Base-by-base conservation (phyloP, 2,329 filamentous ascomycete species). In the Alternaria rosae region DNA sequence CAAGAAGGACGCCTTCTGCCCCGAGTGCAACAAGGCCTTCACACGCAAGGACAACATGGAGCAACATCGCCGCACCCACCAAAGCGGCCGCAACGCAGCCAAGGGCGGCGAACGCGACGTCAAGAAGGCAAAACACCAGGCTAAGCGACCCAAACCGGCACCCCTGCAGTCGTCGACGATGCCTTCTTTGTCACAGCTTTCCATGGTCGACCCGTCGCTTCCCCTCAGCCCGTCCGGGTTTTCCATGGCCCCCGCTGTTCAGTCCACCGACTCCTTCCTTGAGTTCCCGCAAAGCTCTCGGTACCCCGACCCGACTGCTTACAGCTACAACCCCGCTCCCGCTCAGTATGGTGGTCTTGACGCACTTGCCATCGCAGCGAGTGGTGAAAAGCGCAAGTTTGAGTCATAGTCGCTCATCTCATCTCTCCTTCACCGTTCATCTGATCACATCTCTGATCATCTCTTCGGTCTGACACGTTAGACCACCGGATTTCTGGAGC, bases 11-110 rank as follows among this genome's bases (percentile, higher is more conserved):
- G 90, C 92, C 21, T 87, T 88, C 30, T 91, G 86, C 72, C 81
- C 85, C 0, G 90, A 90, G 62, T 94, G 91, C 82, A 86, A 88
- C 78, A 93, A 93, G 81, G 91, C 91, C 73, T 94, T 94, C 71
- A 93, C 91, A 11, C 89, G 91, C 66, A 89, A 90, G 70, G 91
- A 94, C 83, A 94, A 94, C 83, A 94, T 94, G 91, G 92, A 93
- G 84, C 91, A 93, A 80, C 91, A 94, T 73, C 85, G 92, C 28
- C 87, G 92, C 71, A 93, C 91, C 0, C 91, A 94, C 77, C 90
- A 87, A 65, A 84, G 80, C 63, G 83, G 82, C 5, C 82, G 83
- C 54, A 81, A 79, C 50, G 75, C 79, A 1, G 61, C 68, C 23
- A 80, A 80, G 58, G 65, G 64, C 47, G 65, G 50, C 26, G 78